These are phyloP conservation scores for Cydonia oblonga DNA, from an alignment of 331 rosid genomes.

Conservation along the genomic window DNA sequence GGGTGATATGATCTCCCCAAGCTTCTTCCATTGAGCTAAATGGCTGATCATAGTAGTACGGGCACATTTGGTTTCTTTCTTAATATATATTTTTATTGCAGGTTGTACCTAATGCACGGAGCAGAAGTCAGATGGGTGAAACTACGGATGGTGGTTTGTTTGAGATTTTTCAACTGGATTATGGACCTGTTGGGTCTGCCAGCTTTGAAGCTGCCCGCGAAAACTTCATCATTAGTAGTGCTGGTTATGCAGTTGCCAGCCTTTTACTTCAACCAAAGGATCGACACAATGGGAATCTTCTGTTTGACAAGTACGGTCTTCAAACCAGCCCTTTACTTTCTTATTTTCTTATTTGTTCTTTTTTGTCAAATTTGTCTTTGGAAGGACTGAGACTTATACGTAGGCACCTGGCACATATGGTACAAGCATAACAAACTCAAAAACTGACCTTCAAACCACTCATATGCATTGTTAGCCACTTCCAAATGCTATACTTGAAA, in stretches of 20 bases:
- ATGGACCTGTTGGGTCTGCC: slow-evolving; percentile 74
- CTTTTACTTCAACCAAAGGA: slow-evolving; percentile 98
- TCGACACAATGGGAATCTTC: slow-evolving; percentile 94
- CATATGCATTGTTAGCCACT: not conserved
- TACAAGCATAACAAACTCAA: not conserved
- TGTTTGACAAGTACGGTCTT: slow-evolving; percentile 61
- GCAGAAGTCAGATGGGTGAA: slow-evolving; percentile 99
- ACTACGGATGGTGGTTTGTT: slow-evolving; percentile 94
- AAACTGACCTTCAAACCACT: not conserved
- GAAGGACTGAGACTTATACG: not conserved
- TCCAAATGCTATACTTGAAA: not conserved
- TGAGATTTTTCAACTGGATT: slow-evolving; percentile 92
- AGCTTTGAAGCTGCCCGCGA: slow-evolving; percentile 65
- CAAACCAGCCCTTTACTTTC: not conserved
- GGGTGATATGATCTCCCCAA: not conserved
- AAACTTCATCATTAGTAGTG: slow-evolving; percentile 59
- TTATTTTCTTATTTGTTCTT: not conserved
- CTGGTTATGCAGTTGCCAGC: slow-evolving; percentile 99
- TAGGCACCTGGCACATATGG: not conserved
- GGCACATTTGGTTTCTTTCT: not conserved
- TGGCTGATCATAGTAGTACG: not conserved
- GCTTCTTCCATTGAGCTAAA: not conserved
- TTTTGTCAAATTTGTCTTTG: not conserved
- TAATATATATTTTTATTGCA: slow-evolving; percentile 20
- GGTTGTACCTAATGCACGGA: slow-evolving; percentile 92